Evolutionary conservation across 306 rosid species (phyloP).

Genomic region (Luffa aegyptiaca): DNA sequence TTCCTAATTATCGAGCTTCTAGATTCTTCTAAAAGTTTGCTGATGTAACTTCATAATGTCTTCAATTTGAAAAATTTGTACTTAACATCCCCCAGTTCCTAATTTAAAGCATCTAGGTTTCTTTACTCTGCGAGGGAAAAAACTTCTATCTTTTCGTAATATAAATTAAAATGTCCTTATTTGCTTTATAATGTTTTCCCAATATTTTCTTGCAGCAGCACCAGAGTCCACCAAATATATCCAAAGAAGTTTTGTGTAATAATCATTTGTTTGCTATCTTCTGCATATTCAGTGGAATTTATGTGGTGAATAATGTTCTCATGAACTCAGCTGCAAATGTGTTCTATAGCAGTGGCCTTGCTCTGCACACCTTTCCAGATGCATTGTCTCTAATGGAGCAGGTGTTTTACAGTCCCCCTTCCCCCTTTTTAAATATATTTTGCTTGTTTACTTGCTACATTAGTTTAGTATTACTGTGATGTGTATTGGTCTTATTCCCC

Average conservation of each 20-base stretch:
- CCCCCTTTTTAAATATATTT: neutral
- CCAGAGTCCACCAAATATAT: conserved; percentile 33
- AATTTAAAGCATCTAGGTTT: neutral
- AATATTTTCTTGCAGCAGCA: conserved; percentile 43
- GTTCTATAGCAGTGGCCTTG: conserved; percentile 47
- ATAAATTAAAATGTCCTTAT: neutral
- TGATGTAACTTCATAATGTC: neutral
- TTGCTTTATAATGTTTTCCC: neutral
- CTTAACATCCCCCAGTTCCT: neutral
- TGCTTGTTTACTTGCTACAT: neutral
- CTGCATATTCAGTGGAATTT: conserved; percentile 66
- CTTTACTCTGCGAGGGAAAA: neutral
- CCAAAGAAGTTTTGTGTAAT: conserved; percentile 64
- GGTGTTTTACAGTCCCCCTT: conserved; percentile 33
- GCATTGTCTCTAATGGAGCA: conserved; percentile 69
- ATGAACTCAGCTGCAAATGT: conserved; percentile 63
- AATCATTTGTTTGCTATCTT: conserved; percentile 68
- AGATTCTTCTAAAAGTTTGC: neutral
- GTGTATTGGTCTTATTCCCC: conserved; percentile 14
- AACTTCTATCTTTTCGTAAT: neutral
- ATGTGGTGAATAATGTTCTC: conserved; percentile 55
- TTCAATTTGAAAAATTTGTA: neutral
- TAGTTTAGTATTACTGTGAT: neutral
- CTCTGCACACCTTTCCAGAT: conserved; percentile 66
- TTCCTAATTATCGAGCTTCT: neutral